Conservation (phyloP, 371 early-diverging fungal species). For the Lichtheimia ornata region DNA sequence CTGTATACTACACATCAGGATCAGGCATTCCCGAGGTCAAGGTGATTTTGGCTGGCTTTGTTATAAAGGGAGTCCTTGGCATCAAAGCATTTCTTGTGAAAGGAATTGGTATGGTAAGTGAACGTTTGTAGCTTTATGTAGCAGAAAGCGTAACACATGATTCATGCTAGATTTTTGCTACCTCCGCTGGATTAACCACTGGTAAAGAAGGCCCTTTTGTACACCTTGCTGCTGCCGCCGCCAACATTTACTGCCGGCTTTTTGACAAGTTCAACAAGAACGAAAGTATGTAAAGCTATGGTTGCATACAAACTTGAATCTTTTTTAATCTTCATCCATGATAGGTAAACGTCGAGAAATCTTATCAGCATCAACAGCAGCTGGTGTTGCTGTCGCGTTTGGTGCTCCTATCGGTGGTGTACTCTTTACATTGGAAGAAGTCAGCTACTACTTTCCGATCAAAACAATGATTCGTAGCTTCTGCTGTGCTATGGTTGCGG, state of each 20-base stretch:
- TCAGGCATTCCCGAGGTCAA: conserved; percentile 96
- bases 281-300: conserved; percentile 56
- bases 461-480: conserved; percentile 91
- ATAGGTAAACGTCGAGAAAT: conserved; percentile 77
- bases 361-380: conserved; percentile 83
- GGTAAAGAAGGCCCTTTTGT: conserved; percentile 97
- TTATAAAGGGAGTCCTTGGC: conserved; percentile 87
- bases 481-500: conserved; percentile 88
- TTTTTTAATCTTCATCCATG: not conserved
- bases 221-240: conserved; percentile 89
- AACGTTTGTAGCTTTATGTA: not conserved
- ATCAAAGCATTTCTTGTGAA: conserved; percentile 85
- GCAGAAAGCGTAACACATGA: not conserved
- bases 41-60: conserved; percentile 91
- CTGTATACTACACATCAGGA: conserved; percentile 76
- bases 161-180: conserved; percentile 59
- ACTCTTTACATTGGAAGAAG: conserved; percentile 84
- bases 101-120: conserved; percentile 72
- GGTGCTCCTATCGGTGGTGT: conserved; percentile 93
- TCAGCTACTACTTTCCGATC: conserved; percentile 88
- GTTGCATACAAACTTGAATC: not conserved
- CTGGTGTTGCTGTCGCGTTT: conserved; percentile 94
- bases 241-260: conserved; percentile 78
- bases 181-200: conserved; percentile 79
- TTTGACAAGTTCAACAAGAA: conserved; percentile 84